Evolutionary conservation across 2,329 filamentous ascomycete species (phyloP), one percentile per base, ranked within the genome.

Genomic region (Huntiella decipiens): DNA sequence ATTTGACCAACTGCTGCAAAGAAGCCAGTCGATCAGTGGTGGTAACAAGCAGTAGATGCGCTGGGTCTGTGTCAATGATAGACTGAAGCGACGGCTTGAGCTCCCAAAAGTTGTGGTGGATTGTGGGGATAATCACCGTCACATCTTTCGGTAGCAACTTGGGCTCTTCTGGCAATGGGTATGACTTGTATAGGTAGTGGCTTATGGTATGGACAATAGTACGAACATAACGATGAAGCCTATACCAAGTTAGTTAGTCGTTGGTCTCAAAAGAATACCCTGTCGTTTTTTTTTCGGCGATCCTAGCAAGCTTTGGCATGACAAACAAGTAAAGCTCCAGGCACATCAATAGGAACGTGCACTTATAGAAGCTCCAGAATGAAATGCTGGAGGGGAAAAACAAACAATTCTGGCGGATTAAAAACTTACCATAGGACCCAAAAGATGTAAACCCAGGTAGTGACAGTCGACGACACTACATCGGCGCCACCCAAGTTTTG

Each of bases 61-160:
- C 70, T 1, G 82, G 80, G 47, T 74, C 65, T 55, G 79, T 81
- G 16, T 72, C 73, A 43, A 87, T 66, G 52, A 84, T 85, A 56
- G 81, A 85, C 57, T 79, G 69, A 35, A 96, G 71, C 13, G 86
- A 93, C 50, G 81, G 76, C 45, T 79, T 77, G 51, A 96, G 69
- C 57, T 92, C 84, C 55, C 86, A 78, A 50, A 88, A 85, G 51
- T 77, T 78, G 50, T 86, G 84, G 57, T 92, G 84, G 52, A 96
- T 86, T 8, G 87, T 92, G 5, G 88, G 88, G 51, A 95, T 82
- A 55, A 96, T 83, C 52, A 95, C 85, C 4, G 88, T 94, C 56
- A 94, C 86, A 72, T 96, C 84, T 54, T 82, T 66, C 32, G 77
- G 73, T 22, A 77, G 84, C 58, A 86, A 79, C 38, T 70, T 77